A percentile compares a stretch with the other conserved stretches of the same genome.
Evolutionary conservation across 2,329 filamentous ascomycete species (phyloP).

Genomic region (Fonsecaea pugnacius): DNA sequence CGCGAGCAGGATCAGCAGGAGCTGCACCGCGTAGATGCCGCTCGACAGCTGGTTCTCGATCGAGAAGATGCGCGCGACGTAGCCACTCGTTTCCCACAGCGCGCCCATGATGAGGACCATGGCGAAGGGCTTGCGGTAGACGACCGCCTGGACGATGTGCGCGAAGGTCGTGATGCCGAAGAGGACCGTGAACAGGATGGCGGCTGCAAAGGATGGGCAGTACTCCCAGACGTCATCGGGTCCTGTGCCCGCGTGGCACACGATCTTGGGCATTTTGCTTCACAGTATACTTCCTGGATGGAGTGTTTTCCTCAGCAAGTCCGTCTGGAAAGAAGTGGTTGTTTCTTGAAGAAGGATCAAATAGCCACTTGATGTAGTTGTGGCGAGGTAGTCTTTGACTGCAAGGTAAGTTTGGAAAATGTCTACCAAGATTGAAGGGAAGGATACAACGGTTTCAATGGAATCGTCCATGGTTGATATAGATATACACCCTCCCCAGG

Average conservation of each 20-base stretch:
- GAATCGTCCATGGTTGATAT: neutral
- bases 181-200: constrained; percentile 44
- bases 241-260: constrained; percentile 25
- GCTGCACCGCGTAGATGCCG: constrained; percentile 40
- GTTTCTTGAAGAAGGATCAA: neutral
- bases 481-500: neutral
- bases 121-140: constrained; percentile 46
- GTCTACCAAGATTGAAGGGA: neutral
- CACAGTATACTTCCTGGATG: neutral
- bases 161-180: constrained; percentile 43
- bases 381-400: neutral
- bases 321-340: neutral
- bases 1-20: constrained; percentile 52
- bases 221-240: constrained; percentile 40
- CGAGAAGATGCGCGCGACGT: constrained; percentile 41
- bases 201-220: constrained; percentile 45
- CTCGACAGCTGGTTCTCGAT: constrained; percentile 26
- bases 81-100: constrained; percentile 51
- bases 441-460: neutral
- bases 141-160: constrained; percentile 45
- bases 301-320: neutral
- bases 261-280: constrained; percentile 9
- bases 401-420: neutral
- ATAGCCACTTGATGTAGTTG: neutral
- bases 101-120: constrained; percentile 53